Evolutionary conservation across 2,329 filamentous ascomycete genomes (phyloP).

Genomic region (Aspergillus texensis): DNA sequence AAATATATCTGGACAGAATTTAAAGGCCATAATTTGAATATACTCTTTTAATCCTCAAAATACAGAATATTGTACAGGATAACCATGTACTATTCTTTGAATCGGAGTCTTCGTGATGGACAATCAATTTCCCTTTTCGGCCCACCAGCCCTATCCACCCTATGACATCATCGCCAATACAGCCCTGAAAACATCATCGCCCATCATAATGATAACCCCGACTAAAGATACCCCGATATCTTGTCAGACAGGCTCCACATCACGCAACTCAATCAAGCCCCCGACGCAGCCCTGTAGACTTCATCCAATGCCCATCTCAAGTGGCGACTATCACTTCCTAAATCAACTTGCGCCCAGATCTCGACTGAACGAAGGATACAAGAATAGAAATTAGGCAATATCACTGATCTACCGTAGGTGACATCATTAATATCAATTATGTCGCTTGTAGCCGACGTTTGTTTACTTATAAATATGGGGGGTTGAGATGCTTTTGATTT

Average conservation of each 20-base stretch:
- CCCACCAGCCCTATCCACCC: background rate
- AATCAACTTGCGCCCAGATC: background rate
- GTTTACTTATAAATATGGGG: background rate
- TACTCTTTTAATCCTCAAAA: no score
- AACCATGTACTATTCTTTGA: background rate
- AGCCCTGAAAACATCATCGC: no score
- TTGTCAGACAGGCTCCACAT: background rate
- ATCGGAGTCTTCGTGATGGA: background rate
- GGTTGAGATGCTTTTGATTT: background rate
- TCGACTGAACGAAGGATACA: background rate
- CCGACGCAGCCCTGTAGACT: background rate
- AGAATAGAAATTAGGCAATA: background rate
- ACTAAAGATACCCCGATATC: background rate
- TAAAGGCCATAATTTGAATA: no score
- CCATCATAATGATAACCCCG: no score
- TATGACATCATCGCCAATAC: background rate
- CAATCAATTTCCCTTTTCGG: background rate
- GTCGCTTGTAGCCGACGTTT: background rate
- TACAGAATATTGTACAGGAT: no score
- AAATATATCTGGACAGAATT: no score
- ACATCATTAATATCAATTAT: background rate
- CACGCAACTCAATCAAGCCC: background rate
- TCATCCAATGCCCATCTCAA: background rate
- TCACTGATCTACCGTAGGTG: background rate
- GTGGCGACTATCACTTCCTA: background rate